Evolutionary conservation across 108 stramenopile genomes (phyloP).

Genomic region (Cyclotella atomus): DNA sequence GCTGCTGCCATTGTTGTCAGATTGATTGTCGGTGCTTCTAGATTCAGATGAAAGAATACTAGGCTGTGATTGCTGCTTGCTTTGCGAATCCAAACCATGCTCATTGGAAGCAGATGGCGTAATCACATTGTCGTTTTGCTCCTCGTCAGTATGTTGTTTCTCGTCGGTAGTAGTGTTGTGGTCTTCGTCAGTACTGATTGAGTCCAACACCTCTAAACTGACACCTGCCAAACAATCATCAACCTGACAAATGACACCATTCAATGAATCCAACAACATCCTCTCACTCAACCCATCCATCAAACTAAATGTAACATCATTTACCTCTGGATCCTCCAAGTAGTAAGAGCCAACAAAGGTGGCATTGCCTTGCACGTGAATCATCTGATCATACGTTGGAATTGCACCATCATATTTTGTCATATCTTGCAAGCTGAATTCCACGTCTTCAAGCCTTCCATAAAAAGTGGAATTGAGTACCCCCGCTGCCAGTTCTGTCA

Average conservation of each 20-base stretch:
- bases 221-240: not conserved
- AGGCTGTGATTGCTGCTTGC: not conserved
- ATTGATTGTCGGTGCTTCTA: not conserved
- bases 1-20: not conserved
- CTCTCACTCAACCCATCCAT: not conserved
- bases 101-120: too few species aligned
- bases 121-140: too few species aligned
- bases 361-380: not conserved
- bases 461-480: not conserved
- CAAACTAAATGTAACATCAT: not conserved
- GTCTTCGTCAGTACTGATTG: too few species aligned
- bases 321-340: not conserved
- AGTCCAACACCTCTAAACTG: not conserved
- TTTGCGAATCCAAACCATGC: too few species aligned
- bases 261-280: not conserved
- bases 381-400: not conserved
- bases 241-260: not conserved
- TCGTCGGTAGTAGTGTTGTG: too few species aligned
- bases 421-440: not conserved
- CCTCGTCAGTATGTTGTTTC: too few species aligned
- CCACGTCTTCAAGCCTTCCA: not conserved
- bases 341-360: constrained; percentile 1
- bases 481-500: not conserved
- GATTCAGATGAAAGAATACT: not conserved
- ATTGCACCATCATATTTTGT: not conserved